Conservation (phyloP, 2,329 filamentous ascomycete genomes). For the Alternaria sp. region DNA sequence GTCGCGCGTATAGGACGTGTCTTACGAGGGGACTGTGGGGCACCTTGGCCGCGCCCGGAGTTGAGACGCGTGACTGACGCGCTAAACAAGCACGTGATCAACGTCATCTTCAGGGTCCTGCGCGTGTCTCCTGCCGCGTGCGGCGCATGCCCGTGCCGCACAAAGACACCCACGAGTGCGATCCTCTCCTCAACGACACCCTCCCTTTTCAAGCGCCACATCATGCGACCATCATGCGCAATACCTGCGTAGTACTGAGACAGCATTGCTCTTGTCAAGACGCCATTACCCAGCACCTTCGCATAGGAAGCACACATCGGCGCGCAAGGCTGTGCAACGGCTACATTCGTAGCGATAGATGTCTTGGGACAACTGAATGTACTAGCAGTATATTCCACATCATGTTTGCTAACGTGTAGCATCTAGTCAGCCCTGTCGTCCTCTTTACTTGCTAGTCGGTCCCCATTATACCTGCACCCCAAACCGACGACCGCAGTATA, state of each 20-base stretch:
- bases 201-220: not conserved
- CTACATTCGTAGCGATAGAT: not conserved
- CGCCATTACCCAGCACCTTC: not conserved
- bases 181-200: not conserved
- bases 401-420: not conserved
- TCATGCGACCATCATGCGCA: rapidly evolving
- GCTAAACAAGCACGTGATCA: not conserved
- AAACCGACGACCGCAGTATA: not conserved
- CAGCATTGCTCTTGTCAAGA: not conserved
- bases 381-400: rapidly evolving
- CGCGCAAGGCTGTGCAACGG: not conserved
- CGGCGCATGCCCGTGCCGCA: not conserved
- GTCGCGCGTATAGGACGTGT: rapidly evolving
- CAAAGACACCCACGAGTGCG: not conserved
- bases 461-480: not conserved
- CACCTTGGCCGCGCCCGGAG: too few species aligned
- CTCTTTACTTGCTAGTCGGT: not conserved
- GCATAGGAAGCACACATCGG: not conserved
- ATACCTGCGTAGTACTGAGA: not conserved
- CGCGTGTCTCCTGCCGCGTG: not conserved
- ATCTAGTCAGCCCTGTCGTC: not conserved
- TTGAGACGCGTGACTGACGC: not conserved
- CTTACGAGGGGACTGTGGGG: not conserved
- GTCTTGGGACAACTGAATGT: not conserved
- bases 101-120: not conserved